Evolutionary conservation across 768 basidiomycete genomes (phyloP).

Genomic region (Podaxis sp.): DNA sequence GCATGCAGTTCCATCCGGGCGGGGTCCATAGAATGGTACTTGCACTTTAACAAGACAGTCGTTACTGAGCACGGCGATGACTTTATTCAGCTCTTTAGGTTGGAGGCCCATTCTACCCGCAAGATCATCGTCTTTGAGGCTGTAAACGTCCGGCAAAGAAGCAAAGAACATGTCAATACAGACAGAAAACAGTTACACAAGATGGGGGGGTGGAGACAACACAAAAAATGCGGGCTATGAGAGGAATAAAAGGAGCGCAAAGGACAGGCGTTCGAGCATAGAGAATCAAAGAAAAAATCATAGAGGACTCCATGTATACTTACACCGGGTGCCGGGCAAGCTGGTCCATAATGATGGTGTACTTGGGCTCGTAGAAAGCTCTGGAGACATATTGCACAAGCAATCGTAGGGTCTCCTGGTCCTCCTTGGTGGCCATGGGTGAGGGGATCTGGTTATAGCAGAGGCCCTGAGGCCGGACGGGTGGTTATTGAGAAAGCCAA

Average conservation of each 20-base stretch:
- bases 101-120: slow-evolving; percentile 89
- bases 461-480: not conserved
- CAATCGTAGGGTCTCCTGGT: slow-evolving; percentile 76
- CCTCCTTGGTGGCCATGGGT: slow-evolving; percentile 69
- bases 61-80: slow-evolving; percentile 78
- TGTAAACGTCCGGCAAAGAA: slow-evolving; percentile 26
- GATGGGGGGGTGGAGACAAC: slow-evolving; percentile 17
- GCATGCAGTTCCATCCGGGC: not conserved
- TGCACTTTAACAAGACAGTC: slow-evolving; percentile 80
- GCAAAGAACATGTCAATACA: slow-evolving; percentile 13
- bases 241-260: not conserved
- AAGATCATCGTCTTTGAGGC: slow-evolving; percentile 91
- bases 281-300: slow-evolving; percentile 18
- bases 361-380: slow-evolving; percentile 93
- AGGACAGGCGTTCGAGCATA: not conserved
- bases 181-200: slow-evolving; percentile 15
- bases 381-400: slow-evolving; percentile 93
- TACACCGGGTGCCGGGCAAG: slow-evolving; percentile 92
- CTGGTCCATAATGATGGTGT: slow-evolving; percentile 90
- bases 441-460: not conserved
- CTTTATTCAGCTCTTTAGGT: slow-evolving; percentile 86
- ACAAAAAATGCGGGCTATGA: slow-evolving; percentile 1
- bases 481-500: not conserved
- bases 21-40: slow-evolving; percentile 25
- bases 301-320: slow-evolving; percentile 44